Conservation (phyloP, 2,329 filamentous ascomycete species). For the Elsinoe arachidis region DNA sequence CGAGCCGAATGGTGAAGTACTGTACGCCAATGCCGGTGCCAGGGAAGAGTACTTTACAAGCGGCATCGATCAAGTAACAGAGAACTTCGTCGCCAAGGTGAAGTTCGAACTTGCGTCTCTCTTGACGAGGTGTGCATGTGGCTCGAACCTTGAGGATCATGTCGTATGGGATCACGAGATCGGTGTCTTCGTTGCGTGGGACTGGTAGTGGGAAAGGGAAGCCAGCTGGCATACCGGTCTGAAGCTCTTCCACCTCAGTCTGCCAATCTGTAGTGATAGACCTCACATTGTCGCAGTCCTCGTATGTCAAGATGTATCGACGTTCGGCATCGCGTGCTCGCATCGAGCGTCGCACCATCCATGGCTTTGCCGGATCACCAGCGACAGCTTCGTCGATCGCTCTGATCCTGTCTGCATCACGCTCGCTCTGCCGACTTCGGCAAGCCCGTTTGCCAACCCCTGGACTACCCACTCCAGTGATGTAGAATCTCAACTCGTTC, state of each 20-base stretch:
- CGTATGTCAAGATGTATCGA: background rate
- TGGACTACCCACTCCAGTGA: background rate
- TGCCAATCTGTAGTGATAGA: background rate
- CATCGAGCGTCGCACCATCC: background rate
- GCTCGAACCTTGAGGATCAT: background rate
- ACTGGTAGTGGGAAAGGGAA: background rate
- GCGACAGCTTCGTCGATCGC: background rate
- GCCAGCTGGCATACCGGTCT: background rate
- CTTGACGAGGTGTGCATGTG: background rate
- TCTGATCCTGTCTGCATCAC: background rate
- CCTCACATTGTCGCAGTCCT: background rate
- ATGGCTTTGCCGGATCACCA: background rate
- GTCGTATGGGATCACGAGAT: background rate
- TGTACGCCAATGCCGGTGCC: background rate
- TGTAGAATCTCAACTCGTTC: background rate
- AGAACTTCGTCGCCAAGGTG: background rate
- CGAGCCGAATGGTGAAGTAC: constrained; percentile 3
- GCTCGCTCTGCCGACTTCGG: constrained; percentile 1
- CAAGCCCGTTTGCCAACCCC: background rate
- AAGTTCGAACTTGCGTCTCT: background rate
- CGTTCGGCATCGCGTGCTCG: background rate
- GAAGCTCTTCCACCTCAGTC: background rate
- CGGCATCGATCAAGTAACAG: constrained; percentile 2
- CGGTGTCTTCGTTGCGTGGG: background rate
- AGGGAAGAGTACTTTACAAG: background rate